These are phyloP conservation scores for Podospora conica DNA, from an alignment of 495 filamentous ascomycete species.

Conservation along the genomic window DNA sequence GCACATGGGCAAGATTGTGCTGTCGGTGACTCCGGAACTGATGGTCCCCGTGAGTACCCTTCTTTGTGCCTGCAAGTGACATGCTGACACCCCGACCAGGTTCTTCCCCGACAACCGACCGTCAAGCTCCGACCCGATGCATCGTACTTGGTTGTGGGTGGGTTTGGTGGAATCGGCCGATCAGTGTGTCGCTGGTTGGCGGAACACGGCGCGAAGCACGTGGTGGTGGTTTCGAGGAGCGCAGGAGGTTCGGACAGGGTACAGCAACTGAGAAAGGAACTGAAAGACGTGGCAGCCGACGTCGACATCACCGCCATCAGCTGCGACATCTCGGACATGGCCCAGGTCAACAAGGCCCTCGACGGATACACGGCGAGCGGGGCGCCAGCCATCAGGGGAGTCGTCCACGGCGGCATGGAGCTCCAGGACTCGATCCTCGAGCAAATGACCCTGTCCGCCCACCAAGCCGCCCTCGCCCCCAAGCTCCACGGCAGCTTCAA, in stretches of 20 bases:
- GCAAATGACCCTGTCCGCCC: constrained; percentile 41
- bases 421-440: constrained; percentile 44
- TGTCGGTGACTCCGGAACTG: constrained; percentile 23
- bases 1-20: constrained; percentile 53
- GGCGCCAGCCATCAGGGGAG: constrained; percentile 37
- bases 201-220: constrained; percentile 48
- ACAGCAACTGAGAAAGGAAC: constrained; percentile 27
- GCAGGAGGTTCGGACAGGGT: constrained; percentile 34
- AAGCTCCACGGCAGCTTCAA: constrained; percentile 50
- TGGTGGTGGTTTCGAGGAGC: constrained; percentile 53
- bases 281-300: constrained; percentile 33
- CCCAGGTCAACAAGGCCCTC: constrained; percentile 28
- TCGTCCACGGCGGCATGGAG: constrained; percentile 51
- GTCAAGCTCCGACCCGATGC: constrained; percentile 35
- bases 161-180: constrained; percentile 57
- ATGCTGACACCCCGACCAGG: constrained; percentile 8
- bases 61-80: not conserved
- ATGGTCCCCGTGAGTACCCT: constrained; percentile 20
- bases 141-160: constrained; percentile 55
- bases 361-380: constrained; percentile 26
- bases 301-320: constrained; percentile 33
- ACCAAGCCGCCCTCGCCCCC: constrained; percentile 35
- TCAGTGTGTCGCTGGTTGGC: constrained; percentile 54
- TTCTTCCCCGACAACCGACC: constrained; percentile 8
- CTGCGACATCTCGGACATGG: constrained; percentile 38